Conservation (phyloP, 2,329 filamentous ascomycete species). For the Epichloe aotearoae region DNA sequence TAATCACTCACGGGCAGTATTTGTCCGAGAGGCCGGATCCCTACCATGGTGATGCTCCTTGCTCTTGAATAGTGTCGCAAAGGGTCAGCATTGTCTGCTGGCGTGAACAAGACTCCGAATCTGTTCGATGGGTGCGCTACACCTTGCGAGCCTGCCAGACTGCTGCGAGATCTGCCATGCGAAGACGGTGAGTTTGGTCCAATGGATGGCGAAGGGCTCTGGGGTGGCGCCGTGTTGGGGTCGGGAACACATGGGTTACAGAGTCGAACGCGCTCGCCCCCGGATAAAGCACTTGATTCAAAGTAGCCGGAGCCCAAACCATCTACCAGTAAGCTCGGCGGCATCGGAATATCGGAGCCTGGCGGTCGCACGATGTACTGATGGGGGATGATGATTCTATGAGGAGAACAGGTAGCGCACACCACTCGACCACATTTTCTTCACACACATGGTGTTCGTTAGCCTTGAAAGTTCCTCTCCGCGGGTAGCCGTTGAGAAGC, state of each 20-base stretch:
- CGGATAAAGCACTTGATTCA: conserved; percentile 32
- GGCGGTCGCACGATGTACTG: conserved; percentile 84
- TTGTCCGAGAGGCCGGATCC: conserved; percentile 11
- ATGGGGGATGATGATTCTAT: conserved; percentile 86
- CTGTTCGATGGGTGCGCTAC: conserved; percentile 16
- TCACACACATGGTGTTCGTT: conserved; percentile 7
- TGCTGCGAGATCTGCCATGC: conserved; percentile 35
- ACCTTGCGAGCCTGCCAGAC: conserved; percentile 20
- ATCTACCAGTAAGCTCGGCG: conserved; percentile 24
- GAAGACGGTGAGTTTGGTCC: conserved; percentile 19
- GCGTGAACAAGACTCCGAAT: conserved; percentile 25
- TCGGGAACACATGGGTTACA: conserved; percentile 52
- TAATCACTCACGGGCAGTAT: background rate
- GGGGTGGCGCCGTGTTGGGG: conserved; percentile 44
- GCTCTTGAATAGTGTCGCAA: conserved; percentile 21
- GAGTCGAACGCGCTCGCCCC: conserved; percentile 44
- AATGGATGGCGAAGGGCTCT: conserved; percentile 24
- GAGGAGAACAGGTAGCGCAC: conserved; percentile 78
- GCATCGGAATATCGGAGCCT: conserved; percentile 25
- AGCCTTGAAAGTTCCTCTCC: conserved; percentile 3
- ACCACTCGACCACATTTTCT: conserved; percentile 90
- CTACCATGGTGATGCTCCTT: conserved; percentile 38
- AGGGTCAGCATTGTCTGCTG: conserved; percentile 19
- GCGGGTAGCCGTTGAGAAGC: background rate
- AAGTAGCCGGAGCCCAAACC: conserved; percentile 26